phyloP scores from a whole-genome alignment of 768 basidiomycete species.

The Gloeophyllum trabeum region DNA sequence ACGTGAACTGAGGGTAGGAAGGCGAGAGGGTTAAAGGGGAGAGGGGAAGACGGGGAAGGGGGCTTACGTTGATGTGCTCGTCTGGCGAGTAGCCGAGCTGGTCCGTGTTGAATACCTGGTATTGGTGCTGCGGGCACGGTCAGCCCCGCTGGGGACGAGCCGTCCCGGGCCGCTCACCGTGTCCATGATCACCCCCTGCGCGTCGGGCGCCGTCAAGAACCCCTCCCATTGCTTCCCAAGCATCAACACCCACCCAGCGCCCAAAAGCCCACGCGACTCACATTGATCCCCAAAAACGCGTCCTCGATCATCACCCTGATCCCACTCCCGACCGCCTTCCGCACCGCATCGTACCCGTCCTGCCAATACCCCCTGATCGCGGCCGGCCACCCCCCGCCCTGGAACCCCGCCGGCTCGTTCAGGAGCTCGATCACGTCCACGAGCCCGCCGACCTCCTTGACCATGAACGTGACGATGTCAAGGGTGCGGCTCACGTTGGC shows the following conservation, averaged over 20 bases:
- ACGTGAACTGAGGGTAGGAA: constrained; percentile 34
- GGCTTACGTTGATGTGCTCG: constrained; percentile 43
- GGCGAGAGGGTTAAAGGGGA: constrained; percentile 1
- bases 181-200: constrained; percentile 56
- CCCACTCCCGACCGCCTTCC: constrained; percentile 32
- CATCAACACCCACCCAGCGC: constrained; percentile 1
- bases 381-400: constrained; percentile 25
- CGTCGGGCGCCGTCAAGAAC: constrained; percentile 42
- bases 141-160: no score
- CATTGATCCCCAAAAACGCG: constrained; percentile 52
- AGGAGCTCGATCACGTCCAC: constrained; percentile 57
- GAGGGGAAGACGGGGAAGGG: not conserved
- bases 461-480: constrained; percentile 45
- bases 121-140: constrained; percentile 39
- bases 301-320: constrained; percentile 63
- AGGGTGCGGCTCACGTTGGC: constrained; percentile 43
- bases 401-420: constrained; percentile 59
- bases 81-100: constrained; percentile 43
- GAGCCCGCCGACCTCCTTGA: constrained; percentile 38
- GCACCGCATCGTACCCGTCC: constrained; percentile 48
- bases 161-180: no score
- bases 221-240: constrained; percentile 39
- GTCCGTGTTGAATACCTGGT: constrained; percentile 56
- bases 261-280: constrained; percentile 13
- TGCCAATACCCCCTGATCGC: constrained; percentile 44